Conservation (phyloP, 352 stramenopile genomes). For the Globisporangium paddicum region DNA sequence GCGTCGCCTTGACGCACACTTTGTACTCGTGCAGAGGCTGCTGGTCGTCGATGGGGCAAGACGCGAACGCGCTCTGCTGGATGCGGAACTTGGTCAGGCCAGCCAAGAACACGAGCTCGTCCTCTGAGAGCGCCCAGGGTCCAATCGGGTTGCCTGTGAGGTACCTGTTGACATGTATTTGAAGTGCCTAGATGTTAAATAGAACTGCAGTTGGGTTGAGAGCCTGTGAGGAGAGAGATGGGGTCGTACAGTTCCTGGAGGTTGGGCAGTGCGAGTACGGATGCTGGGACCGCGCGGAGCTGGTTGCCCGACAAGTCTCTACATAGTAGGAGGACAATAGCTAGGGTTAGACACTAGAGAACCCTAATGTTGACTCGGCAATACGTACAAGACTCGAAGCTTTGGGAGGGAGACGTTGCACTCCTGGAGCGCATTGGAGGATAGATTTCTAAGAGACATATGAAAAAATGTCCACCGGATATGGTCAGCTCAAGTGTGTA, state of each 20-base stretch:
- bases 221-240: not conserved
- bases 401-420: constrained; percentile 13
- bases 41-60: constrained; percentile 26
- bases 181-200: no score
- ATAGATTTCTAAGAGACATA: constrained; percentile 16
- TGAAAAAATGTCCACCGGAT: not conserved
- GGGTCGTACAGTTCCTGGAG: constrained; percentile 19
- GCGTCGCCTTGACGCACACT: constrained; percentile 20
- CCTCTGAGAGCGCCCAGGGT: constrained; percentile 17
- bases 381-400: constrained; percentile 14
- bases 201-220: no score
- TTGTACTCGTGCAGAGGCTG: constrained; percentile 19
- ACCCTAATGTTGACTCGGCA: not conserved
- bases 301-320: constrained; percentile 18
- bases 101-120: constrained; percentile 27
- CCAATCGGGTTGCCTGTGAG: constrained; percentile 30
- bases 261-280: constrained; percentile 8
- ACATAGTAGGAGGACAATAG: not conserved
- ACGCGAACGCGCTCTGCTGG: constrained; percentile 40
- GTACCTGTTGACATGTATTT: no score
- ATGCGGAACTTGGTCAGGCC: constrained; percentile 23
- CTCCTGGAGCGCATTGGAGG: constrained; percentile 16
- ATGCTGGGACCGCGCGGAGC: constrained; percentile 9
- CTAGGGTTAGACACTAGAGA: not conserved
- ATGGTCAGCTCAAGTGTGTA: not conserved